Evolutionary conservation across 2,329 filamentous ascomycete species (phyloP).

Genomic region (Hypoxylon sp.): DNA sequence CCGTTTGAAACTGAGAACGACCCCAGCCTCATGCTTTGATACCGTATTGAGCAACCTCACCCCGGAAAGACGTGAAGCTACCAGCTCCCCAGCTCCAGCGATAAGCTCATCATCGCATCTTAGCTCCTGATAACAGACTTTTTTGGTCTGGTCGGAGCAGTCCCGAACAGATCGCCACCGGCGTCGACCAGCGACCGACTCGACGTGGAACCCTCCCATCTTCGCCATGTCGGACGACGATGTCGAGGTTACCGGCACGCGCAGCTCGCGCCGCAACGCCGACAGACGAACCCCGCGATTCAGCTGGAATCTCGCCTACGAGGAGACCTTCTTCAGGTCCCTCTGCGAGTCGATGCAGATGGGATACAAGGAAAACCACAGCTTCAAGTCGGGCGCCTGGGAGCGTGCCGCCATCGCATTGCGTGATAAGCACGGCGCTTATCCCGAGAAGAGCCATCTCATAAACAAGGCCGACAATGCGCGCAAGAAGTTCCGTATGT

Average conservation of each 20-base stretch:
- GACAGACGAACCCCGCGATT: conserved; percentile 58
- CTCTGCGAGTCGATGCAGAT: conserved; percentile 66
- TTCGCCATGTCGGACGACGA: conserved; percentile 46
- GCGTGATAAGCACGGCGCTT: conserved; percentile 62
- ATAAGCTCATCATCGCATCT: conserved; percentile 31
- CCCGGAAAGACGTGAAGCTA: conserved; percentile 11
- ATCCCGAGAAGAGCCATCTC: conserved; percentile 66
- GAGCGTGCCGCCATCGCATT: conserved; percentile 63
- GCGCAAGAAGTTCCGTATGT: conserved; percentile 68
- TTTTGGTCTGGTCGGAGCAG: conserved; percentile 21
- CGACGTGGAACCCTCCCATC: neutral
- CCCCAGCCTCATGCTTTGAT: conserved; percentile 25
- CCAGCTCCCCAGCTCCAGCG: too few species aligned
- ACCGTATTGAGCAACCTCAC: conserved; percentile 25
- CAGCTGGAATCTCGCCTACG: conserved; percentile 66
- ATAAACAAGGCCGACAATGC: conserved; percentile 72
- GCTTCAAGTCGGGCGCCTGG: conserved; percentile 69
- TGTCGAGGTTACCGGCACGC: conserved; percentile 35
- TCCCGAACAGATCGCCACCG: neutral
- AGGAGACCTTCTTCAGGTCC: conserved; percentile 67
- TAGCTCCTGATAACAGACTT: conserved; percentile 26
- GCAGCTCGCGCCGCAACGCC: conserved; percentile 42
- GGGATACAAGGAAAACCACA: conserved; percentile 64
- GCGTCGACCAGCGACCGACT: neutral
- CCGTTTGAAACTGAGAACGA: conserved; percentile 32